These are phyloP conservation scores for Calonectria hawksworthii DNA, from an alignment of 2,329 filamentous ascomycete species.

Conservation along the genomic window DNA sequence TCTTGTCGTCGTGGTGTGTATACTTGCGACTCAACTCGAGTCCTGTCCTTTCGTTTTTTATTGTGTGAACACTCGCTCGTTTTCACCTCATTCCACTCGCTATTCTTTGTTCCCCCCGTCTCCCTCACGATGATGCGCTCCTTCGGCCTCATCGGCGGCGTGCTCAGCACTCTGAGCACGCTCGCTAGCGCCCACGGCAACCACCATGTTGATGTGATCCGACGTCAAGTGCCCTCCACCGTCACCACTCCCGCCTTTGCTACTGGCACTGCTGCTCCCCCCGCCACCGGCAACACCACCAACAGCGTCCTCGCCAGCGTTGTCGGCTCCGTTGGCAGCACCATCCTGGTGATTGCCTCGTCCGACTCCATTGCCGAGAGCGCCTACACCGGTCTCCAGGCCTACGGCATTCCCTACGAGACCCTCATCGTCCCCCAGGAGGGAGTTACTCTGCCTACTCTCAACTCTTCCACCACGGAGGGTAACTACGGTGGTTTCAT, in stretches of 20 bases:
- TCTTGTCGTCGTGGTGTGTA: not conserved
- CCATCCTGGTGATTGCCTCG: conserved; percentile 19
- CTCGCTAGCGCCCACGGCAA: not conserved
- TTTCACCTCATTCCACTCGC: not conserved
- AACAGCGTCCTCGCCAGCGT: not conserved
- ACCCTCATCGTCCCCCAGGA: conserved; percentile 24
- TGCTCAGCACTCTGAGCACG: not conserved
- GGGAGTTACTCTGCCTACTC: conserved; percentile 23
- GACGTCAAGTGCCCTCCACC: not conserved
- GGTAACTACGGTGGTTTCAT: conserved; percentile 32
- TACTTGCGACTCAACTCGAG: not conserved
- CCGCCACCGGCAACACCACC: not conserved
- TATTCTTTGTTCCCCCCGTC: not conserved
- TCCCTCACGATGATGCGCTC: not conserved
- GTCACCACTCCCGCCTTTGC: not conserved
- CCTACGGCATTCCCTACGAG: conserved; percentile 33
- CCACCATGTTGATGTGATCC: not conserved
- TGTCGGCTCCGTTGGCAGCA: conserved; percentile 11
- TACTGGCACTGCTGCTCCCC: not conserved
- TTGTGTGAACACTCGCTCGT: not conserved
- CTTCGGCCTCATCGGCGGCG: not conserved
- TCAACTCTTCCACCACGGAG: conserved; percentile 21
- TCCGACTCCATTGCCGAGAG: conserved; percentile 12
- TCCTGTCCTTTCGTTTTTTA: not conserved
- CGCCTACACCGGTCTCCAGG: conserved; percentile 25